Conservation (phyloP, 2,329 filamentous ascomycete genomes). For the Trichoderma lentiforme region DNA sequence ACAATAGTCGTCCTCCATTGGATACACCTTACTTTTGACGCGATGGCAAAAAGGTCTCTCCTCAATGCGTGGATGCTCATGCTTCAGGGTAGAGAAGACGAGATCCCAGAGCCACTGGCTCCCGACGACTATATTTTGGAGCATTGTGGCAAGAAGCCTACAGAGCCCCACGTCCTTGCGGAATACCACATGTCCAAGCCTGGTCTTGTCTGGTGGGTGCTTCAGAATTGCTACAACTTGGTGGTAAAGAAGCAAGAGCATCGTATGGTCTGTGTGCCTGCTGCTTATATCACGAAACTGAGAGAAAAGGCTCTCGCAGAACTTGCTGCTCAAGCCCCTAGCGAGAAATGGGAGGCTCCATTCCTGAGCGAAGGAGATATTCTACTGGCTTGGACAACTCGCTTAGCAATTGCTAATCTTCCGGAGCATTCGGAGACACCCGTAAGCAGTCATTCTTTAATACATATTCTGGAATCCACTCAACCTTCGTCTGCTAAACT, state of each 20-base stretch:
- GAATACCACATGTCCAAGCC: conserved; percentile 29
- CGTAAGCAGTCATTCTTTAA: not conserved
- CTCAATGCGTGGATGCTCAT: conserved; percentile 45
- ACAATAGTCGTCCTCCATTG: conserved; percentile 46
- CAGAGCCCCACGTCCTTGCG: conserved; percentile 2
- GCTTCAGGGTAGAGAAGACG: conserved; percentile 40
- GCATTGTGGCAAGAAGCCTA: not conserved
- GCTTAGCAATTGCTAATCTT: not conserved
- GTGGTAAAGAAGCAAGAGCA: conserved; percentile 33
- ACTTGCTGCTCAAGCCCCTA: not conserved
- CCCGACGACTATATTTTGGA: conserved; percentile 24
- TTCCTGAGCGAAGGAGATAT: conserved; percentile 48
- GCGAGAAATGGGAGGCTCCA: conserved; percentile 21
- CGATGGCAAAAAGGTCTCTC: conserved; percentile 40
- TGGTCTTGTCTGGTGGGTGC: not conserved
- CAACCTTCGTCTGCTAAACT: not conserved
- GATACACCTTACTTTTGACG: conserved; percentile 48
- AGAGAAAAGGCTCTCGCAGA: conserved; percentile 5
- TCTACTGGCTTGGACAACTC: conserved; percentile 38
- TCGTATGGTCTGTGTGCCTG: conserved; percentile 40
- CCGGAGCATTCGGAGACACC: not conserved
- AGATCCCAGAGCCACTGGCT: conserved; percentile 37
- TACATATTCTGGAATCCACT: not conserved
- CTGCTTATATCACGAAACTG: conserved; percentile 3
- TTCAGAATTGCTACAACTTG: conserved; percentile 26